phyloP scores from a whole-genome alignment of 345 rosid species.

The Citrus reticulata region DNA sequence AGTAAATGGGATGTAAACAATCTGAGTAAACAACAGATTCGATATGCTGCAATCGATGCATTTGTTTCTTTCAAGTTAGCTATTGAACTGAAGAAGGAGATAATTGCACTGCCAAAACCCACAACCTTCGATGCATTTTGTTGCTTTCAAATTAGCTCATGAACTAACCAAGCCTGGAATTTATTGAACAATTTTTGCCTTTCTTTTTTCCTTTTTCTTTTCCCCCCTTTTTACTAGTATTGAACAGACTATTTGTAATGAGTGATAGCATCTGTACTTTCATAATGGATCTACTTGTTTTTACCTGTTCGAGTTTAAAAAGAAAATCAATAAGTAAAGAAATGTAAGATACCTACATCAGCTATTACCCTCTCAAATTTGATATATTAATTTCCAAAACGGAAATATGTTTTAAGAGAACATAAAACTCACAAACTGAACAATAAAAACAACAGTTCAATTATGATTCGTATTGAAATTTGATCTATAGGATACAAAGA shows the following conservation, averaged over 20 bases:
- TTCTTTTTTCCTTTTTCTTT: background rate
- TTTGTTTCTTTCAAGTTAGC: constrained; percentile 9
- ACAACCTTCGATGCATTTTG: background rate
- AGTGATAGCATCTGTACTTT: background rate
- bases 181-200: background rate
- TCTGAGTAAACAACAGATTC: background rate
- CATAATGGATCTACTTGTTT: background rate
- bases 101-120: background rate
- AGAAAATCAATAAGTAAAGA: too few relatives aligned
- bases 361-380: too few relatives aligned
- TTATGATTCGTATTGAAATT: too few relatives aligned
- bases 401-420: too few relatives aligned
- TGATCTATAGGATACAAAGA: too few relatives aligned
- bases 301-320: background rate
- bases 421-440: too few relatives aligned
- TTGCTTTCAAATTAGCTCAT: background rate
- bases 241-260: background rate
- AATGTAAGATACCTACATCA: too few relatives aligned
- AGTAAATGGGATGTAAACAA: background rate
- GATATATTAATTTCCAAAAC: too few relatives aligned
- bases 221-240: background rate
- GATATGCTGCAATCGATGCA: constrained; percentile 12
- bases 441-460: too few relatives aligned
- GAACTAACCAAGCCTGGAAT: background rate
- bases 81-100: background rate